These are phyloP conservation scores for Phtheirospermum japonicum DNA, from an alignment of 257 asterid genomes.

Conservation along the genomic window DNA sequence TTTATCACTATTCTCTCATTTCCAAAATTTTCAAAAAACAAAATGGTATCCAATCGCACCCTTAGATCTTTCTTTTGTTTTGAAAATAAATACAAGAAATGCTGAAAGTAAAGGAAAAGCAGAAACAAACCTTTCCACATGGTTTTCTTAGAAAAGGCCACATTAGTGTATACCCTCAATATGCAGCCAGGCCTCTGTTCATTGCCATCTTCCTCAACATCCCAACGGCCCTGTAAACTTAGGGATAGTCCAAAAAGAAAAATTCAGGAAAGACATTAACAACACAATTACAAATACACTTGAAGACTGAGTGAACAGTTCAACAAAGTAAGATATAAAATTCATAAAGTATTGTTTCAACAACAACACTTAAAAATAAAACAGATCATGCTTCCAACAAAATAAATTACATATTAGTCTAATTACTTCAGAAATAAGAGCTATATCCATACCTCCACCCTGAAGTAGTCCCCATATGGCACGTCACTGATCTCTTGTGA, in stretches of 20 bases:
- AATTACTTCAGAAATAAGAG: conserved; percentile 16
- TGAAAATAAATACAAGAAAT: conserved; percentile 13
- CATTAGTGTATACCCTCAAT: conserved; percentile 67
- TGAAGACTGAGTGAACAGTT: not conserved
- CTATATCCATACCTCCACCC: conserved; percentile 70
- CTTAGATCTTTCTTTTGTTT: not conserved
- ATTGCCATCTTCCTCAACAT: conserved; percentile 51
- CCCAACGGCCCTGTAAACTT: conserved; percentile 76
- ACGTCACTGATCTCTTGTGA: conserved; percentile 83
- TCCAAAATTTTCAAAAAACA: too few relatives aligned
- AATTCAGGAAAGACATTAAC: conserved; percentile 20
- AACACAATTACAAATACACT: not conserved
- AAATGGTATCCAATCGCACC: too few relatives aligned
- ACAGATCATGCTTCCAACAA: conserved; percentile 1
- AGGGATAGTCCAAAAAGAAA: conserved; percentile 20
- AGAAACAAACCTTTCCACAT: conserved; percentile 78
- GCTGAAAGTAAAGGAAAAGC: conserved; percentile 16
- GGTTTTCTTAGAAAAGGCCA: conserved; percentile 86
- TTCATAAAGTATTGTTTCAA: conserved; percentile 7
- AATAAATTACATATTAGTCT: conserved; percentile 14
- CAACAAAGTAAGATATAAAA: not conserved
- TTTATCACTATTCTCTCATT: too few relatives aligned
- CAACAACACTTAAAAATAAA: not conserved
- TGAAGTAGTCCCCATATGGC: conserved; percentile 92
- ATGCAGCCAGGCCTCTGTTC: conserved; percentile 54